Percentiles rank a stretch among this genome's conserved stretches.
Conservation (phyloP, 306 rosid species). For the Cucurbita argyrosperma region DNA sequence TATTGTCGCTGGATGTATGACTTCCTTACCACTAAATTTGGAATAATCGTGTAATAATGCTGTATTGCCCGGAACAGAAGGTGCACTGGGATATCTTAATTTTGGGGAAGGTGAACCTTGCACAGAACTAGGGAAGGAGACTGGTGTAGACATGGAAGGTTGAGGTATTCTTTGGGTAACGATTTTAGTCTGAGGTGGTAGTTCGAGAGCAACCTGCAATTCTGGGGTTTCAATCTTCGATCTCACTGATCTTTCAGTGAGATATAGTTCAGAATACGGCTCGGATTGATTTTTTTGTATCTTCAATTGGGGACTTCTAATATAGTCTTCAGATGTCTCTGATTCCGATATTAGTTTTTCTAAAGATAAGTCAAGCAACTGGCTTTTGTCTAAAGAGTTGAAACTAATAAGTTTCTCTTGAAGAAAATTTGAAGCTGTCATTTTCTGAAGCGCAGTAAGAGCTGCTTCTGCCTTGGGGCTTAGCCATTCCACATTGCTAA, state of each 20-base stretch:
- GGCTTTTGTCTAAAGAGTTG: conserved; percentile 13
- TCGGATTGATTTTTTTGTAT: conserved; percentile 16
- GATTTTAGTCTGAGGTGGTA: conserved; percentile 50
- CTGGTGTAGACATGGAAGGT: conserved; percentile 33
- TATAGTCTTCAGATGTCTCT: conserved; percentile 17
- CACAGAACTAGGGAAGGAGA: conserved; percentile 37
- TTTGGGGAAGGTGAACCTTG: conserved; percentile 48
- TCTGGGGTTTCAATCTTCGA: conserved; percentile 28
- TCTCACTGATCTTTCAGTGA: conserved; percentile 9
- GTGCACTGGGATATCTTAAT: conserved; percentile 51
- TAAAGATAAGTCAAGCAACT: conserved; percentile 26
- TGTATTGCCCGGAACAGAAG: conserved; percentile 78
- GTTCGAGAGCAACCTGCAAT: conserved; percentile 36
- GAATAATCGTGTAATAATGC: conserved; percentile 71
- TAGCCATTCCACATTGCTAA: conserved; percentile 74
- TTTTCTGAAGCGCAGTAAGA: conserved; percentile 44
- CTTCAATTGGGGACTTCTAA: conserved; percentile 11
- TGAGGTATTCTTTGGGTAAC: conserved; percentile 50
- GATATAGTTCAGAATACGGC: conserved; percentile 9
- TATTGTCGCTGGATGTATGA: conserved; percentile 9
- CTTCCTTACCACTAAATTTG: conserved; percentile 22
- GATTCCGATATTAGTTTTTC: conserved; percentile 19
- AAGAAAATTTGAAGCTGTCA: conserved; percentile 36
- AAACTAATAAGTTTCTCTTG: conserved; percentile 32
- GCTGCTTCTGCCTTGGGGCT: conserved; percentile 57